Evolutionary conservation across 805 yeast species (phyloP), one percentile per base, ranked within the genome.

Genomic region (Metschnikowia corniflorae): DNA sequence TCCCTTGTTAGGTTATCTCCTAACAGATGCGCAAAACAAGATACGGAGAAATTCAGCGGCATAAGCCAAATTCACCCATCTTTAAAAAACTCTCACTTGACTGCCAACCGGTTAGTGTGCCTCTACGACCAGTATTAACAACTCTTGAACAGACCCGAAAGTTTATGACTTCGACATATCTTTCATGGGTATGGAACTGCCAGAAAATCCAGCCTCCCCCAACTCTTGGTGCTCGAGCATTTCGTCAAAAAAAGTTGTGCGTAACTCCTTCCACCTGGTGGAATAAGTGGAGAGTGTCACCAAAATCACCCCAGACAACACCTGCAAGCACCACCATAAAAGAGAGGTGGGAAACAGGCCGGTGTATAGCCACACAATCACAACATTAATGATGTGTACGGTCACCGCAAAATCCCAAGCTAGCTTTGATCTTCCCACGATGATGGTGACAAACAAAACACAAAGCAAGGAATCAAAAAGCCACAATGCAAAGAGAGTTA

Each of bases 351-450:
- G 98, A 44, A 91, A 73, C 20, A 71, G 68, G 0, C 77, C 73
- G 1, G 86, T 70, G 45, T 77, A 78, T 1, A 76, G 42, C 78
- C 86, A 79, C 0, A 79, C 86, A 3, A 86, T 78, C 3, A 79
- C 35, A 16, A 91, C 60, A 61, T 91, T 82, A 33, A 93, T 73
- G 16, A 83, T 77, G 59, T 93, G 96, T 12, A 91, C 77, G 0
- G 98, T 93, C n/a, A 91, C 55, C 8, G 96, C 96, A 65, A 93
- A 91, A 61, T 91, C 98, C 84, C 96, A 84, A 0, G 97, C 97
- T 33, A 91, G 65, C 58, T 91, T 93, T 27, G 95, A 84, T 39
- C 97, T 70, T 0, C 97, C 96, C 9, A 91, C 96, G 18, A 91
- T 79, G 2, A 89, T 61, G 1, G 95, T 86, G 54, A 91, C 79